Conservation (phyloP, 345 rosid species). For the Cardamine chenopodiifolia region DNA sequence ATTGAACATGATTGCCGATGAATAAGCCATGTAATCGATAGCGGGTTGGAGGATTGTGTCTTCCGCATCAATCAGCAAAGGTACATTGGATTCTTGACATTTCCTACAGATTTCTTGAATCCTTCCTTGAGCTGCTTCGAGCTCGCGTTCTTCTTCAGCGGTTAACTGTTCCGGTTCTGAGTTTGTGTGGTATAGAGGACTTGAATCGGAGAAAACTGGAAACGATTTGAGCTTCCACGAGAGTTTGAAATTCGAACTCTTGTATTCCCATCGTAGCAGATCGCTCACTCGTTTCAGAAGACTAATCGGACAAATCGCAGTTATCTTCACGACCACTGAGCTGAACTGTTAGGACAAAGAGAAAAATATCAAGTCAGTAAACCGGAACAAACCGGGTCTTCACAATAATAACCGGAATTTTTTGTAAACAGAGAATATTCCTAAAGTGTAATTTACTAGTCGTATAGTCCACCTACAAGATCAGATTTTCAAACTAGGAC, state of each 20-base stretch:
- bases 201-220: constrained; percentile 69
- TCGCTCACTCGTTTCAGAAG: constrained; percentile 71
- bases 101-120: constrained; percentile 57
- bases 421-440: constrained; percentile 31
- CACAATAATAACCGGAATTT: constrained; percentile 1
- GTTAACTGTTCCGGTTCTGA: constrained; percentile 63
- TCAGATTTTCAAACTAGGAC: constrained; percentile 16
- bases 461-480: constrained; percentile 25
- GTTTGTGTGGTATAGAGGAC: constrained; percentile 76
- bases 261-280: constrained; percentile 79
- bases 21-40: constrained; percentile 78
- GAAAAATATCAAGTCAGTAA: background rate
- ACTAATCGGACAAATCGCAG: constrained; percentile 75
- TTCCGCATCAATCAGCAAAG: constrained; percentile 74
- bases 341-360: constrained; percentile 58
- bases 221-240: constrained; percentile 72
- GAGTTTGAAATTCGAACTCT: constrained; percentile 55
- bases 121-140: constrained; percentile 55
- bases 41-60: constrained; percentile 78
- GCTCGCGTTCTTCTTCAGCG: constrained; percentile 61
- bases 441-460: constrained; percentile 15
- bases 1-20: constrained; percentile 58
- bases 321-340: constrained; percentile 66
- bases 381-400: constrained; percentile 3
- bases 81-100: constrained; percentile 59